Percentiles rank a stretch among this genome's conserved stretches.
Conservation (phyloP, 2,329 filamentous ascomycete species). For the Penicillium sp. region DNA sequence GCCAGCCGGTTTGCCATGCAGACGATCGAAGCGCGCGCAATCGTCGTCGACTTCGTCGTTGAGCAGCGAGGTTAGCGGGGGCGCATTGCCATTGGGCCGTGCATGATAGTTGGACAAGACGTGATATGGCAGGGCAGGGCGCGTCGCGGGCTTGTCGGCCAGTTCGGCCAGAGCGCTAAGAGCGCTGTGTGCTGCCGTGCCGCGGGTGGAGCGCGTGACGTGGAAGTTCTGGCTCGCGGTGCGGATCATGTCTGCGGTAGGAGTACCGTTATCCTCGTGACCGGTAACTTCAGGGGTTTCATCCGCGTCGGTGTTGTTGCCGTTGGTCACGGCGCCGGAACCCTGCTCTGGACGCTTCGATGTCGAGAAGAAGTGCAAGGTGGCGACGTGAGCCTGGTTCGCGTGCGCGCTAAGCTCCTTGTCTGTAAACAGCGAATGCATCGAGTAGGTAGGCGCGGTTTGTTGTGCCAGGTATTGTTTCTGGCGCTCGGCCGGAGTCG, state of each 20-base stretch:
- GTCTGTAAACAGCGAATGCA: conserved; percentile 65
- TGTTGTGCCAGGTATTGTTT: conserved; percentile 57
- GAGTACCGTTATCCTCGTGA: conserved; percentile 43
- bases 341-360: conserved; percentile 48
- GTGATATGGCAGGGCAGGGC: conserved; percentile 47
- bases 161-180: conserved; percentile 57
- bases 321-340: conserved; percentile 37
- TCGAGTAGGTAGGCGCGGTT: conserved; percentile 58
- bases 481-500: conserved; percentile 52
- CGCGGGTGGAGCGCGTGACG: conserved; percentile 55
- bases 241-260: conserved; percentile 58
- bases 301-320: conserved; percentile 44
- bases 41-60: conserved; percentile 50
- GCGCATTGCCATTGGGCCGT: conserved; percentile 44
- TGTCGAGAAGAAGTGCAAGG: conserved; percentile 58
- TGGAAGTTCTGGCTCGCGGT: conserved; percentile 57
- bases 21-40: conserved; percentile 40
- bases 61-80: conserved; percentile 44
- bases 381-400: conserved; percentile 60
- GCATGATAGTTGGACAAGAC: conserved; percentile 47
- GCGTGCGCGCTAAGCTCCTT: conserved; percentile 64
- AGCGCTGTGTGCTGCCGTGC: conserved; percentile 50
- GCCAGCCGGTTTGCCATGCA: conserved; percentile 37
- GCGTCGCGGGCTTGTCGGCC: conserved; percentile 49
- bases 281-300: conserved; percentile 38